These are phyloP conservation scores for Amylocystis lapponica DNA, from an alignment of 768 basidiomycete genomes.

Conservation along the genomic window DNA sequence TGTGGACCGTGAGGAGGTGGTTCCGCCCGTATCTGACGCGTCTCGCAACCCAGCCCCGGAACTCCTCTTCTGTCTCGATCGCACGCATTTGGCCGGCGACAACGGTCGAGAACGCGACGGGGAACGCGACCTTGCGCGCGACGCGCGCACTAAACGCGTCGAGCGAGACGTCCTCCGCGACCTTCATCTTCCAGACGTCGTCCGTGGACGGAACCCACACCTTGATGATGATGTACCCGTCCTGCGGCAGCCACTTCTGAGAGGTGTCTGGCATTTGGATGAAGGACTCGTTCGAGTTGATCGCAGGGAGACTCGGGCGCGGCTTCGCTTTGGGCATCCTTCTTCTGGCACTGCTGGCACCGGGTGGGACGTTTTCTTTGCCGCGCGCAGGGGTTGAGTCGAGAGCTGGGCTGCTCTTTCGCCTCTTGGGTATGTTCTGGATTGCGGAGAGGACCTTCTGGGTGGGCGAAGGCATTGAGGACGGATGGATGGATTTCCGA, in stretches of 20 bases:
- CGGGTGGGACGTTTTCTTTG: conserved; percentile 14
- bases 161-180: conserved; percentile 27
- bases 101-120: conserved; percentile 27
- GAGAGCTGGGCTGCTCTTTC: conserved; percentile 6
- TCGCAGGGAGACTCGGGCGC: conserved; percentile 4
- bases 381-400: conserved; percentile 1
- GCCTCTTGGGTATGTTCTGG: conserved; percentile 16
- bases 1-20: no score
- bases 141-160: conserved; percentile 27
- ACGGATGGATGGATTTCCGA: no score
- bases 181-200: conserved; percentile 35
- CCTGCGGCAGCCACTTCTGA: conserved; percentile 25
- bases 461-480: background rate
- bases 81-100: conserved; percentile 12
- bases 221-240: conserved; percentile 33
- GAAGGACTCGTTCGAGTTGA: background rate
- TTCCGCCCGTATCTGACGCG: no score
- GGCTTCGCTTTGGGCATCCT: background rate
- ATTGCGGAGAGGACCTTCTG: conserved; percentile 16
- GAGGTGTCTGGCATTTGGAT: background rate
- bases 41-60: conserved; percentile 31
- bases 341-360: background rate
- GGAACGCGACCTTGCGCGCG: conserved; percentile 31
- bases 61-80: conserved; percentile 26
- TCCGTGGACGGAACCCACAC: conserved; percentile 34